These are phyloP conservation scores for Penicillium polonicum DNA, from an alignment of 2,329 filamentous ascomycete genomes.

Conservation along the genomic window DNA sequence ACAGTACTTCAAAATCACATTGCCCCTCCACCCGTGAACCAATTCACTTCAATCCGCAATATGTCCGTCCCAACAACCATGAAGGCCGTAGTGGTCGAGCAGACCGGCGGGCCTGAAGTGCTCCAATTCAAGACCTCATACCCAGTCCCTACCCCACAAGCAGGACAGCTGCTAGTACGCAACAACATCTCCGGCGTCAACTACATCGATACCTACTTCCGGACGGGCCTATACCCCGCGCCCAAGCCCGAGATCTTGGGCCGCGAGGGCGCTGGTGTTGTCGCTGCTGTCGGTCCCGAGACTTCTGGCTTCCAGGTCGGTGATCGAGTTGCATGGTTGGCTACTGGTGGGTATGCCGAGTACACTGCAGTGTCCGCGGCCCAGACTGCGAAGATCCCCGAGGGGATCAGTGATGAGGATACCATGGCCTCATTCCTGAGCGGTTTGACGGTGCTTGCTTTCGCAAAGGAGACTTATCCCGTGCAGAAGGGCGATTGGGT, in stretches of 20 bases:
- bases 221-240: constrained; percentile 75
- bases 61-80: constrained; percentile 62
- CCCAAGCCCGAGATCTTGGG: constrained; percentile 73
- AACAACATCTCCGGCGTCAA: constrained; percentile 81
- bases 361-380: constrained; percentile 55
- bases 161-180: constrained; percentile 75
- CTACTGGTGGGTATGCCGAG: constrained; percentile 56
- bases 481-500: constrained; percentile 77
- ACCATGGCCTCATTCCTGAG: constrained; percentile 73
- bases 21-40: not conserved
- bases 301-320: constrained; percentile 61
- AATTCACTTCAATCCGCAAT: constrained; percentile 34
- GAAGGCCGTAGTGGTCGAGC: constrained; percentile 70
- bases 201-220: constrained; percentile 91
- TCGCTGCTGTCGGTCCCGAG: constrained; percentile 60
- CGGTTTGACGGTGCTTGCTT: constrained; percentile 76
- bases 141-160: constrained; percentile 65
- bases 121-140: constrained; percentile 69
- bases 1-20: constrained; percentile 17
- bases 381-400: constrained; percentile 63
- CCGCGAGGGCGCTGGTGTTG: constrained; percentile 71
- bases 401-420: constrained; percentile 57
- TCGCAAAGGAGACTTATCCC: constrained; percentile 69
- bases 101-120: constrained; percentile 70
- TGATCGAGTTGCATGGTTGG: constrained; percentile 70